phyloP scores from a whole-genome alignment of 495 filamentous ascomycete species.

The Trichoderma erinaceum region DNA sequence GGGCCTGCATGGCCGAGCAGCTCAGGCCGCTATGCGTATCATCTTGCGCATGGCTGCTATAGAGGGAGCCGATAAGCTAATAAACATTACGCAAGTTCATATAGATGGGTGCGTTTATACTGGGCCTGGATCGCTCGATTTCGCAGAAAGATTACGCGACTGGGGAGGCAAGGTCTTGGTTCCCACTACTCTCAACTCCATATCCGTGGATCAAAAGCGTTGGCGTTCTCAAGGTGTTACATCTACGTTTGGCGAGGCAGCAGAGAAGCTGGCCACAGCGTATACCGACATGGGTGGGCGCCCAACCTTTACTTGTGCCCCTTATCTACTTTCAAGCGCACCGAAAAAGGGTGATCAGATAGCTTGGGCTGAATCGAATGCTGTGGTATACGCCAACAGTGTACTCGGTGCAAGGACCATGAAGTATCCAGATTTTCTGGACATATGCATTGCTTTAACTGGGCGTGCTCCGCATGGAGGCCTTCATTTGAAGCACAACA shows the following conservation, averaged over 20 bases:
- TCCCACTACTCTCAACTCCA: conserved; percentile 8
- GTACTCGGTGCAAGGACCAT: conserved; percentile 10
- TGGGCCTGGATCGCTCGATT: not conserved
- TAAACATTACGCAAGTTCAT: conserved; percentile 8
- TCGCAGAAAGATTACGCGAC: conserved; percentile 9
- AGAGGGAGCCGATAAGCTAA: conserved; percentile 3
- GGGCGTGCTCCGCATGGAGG: conserved; percentile 10
- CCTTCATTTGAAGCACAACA: not conserved
- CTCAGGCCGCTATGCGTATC: conserved; percentile 7
- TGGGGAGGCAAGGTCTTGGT: not conserved
- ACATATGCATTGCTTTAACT: conserved; percentile 13
- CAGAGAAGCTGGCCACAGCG: conserved; percentile 3
- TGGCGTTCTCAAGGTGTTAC: conserved; percentile 9
- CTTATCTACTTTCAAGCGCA: conserved; percentile 7
- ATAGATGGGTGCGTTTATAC: conserved; percentile 13
- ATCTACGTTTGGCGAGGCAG: not conserved
- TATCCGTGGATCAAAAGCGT: not conserved
- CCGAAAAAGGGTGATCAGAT: conserved; percentile 1
- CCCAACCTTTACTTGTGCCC: conserved; percentile 8
- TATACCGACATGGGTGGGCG: conserved; percentile 4
- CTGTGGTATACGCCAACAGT: conserved; percentile 1
- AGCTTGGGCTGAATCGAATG: conserved; percentile 10
- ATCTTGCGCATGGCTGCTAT: conserved; percentile 9
- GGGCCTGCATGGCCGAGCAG: not conserved
- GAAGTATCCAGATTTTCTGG: conserved; percentile 9